Percentiles rank a stretch among this genome's conserved stretches.
Evolutionary conservation across 1,284 basidiomycete species (phyloP).

Genomic region (Cryptococcus neoformans): DNA sequence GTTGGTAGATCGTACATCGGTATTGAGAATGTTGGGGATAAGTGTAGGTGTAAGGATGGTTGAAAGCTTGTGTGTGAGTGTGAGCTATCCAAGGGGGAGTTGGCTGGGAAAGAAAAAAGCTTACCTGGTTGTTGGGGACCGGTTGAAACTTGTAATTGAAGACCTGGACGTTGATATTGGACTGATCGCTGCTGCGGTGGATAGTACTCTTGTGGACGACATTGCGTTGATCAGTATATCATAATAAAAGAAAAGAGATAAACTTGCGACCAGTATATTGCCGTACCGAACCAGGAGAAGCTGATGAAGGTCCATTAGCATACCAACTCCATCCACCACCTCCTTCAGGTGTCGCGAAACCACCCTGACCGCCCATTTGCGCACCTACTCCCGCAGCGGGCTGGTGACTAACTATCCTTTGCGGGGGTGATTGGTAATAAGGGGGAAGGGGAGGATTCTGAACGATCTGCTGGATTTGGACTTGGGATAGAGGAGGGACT

Average conservation of each 20-base stretch:
- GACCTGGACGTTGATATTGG: slow-evolving; percentile 31
- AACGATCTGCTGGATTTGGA: slow-evolving; percentile 15
- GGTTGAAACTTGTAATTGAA: slow-evolving; percentile 26
- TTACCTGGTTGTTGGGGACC: slow-evolving; percentile 11
- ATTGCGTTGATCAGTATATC: neutral
- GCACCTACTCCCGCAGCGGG: neutral
- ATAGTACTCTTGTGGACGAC: neutral
- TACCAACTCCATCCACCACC: slow-evolving; percentile 38
- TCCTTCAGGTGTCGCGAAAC: slow-evolving; percentile 20
- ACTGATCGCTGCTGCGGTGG: slow-evolving; percentile 13
- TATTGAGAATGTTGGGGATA: neutral
- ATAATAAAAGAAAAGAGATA: neutral
- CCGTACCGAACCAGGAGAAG: neutral
- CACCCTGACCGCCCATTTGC: slow-evolving; percentile 32
- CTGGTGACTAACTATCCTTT: neutral
- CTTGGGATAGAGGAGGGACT: slow-evolving; percentile 1
- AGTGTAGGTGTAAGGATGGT: neutral
- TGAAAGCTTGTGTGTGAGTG: neutral
- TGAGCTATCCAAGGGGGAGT: neutral
- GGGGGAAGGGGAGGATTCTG: neutral
- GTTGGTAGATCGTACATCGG: slow-evolving; percentile 8
- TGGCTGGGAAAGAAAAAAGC: neutral
- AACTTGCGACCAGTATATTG: neutral
- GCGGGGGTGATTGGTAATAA: slow-evolving; percentile 1
- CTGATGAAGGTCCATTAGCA: slow-evolving; percentile 12